These are phyloP conservation scores for Zymoseptoria passerinii DNA, from an alignment of 2,329 filamentous ascomycete species.

Conservation along the genomic window DNA sequence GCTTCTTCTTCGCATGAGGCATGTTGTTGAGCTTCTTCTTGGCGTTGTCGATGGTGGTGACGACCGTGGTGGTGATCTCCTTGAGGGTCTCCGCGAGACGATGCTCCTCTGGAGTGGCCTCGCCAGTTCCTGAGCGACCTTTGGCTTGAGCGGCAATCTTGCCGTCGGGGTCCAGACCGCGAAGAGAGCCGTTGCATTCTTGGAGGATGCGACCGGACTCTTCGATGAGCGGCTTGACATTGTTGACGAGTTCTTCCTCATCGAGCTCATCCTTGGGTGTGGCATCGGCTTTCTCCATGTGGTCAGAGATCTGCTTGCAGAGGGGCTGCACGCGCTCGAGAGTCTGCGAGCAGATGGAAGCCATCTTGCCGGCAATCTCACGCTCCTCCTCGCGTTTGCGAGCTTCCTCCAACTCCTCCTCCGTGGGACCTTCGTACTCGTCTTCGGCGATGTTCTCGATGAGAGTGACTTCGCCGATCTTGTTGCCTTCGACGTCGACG, in stretches of 20 bases:
- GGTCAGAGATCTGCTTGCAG: slow-evolving; percentile 77
- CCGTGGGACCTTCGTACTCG: slow-evolving; percentile 49
- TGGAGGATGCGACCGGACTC: slow-evolving; percentile 73
- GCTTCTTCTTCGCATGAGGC: slow-evolving; percentile 89
- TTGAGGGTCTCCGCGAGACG: slow-evolving; percentile 77
- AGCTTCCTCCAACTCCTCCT: slow-evolving; percentile 45
- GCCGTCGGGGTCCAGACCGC: slow-evolving; percentile 81
- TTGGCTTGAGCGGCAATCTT: slow-evolving; percentile 79
- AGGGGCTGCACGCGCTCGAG: slow-evolving; percentile 78
- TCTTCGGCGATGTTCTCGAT: slow-evolving; percentile 48
- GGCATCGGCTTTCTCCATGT: slow-evolving; percentile 71
- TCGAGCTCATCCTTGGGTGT: slow-evolving; percentile 81
- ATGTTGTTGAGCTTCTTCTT: slow-evolving; percentile 85
- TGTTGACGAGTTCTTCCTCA: slow-evolving; percentile 77
- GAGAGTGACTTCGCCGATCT: slow-evolving; percentile 55
- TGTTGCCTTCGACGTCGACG: slow-evolving; percentile 51
- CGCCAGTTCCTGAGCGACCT: slow-evolving; percentile 63
- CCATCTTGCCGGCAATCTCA: slow-evolving; percentile 71
- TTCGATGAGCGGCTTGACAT: slow-evolving; percentile 82
- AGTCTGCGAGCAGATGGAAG: slow-evolving; percentile 63
- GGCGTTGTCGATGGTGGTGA: slow-evolving; percentile 74
- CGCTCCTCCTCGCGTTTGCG: slow-evolving; percentile 56
- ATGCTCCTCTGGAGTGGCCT: slow-evolving; percentile 76
- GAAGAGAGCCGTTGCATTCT: slow-evolving; percentile 79
- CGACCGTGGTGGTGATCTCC: slow-evolving; percentile 73